These are phyloP conservation scores for Sporobolus alterniflorus DNA, from an alignment of 202 grass and related monocot species.

Conservation along the genomic window DNA sequence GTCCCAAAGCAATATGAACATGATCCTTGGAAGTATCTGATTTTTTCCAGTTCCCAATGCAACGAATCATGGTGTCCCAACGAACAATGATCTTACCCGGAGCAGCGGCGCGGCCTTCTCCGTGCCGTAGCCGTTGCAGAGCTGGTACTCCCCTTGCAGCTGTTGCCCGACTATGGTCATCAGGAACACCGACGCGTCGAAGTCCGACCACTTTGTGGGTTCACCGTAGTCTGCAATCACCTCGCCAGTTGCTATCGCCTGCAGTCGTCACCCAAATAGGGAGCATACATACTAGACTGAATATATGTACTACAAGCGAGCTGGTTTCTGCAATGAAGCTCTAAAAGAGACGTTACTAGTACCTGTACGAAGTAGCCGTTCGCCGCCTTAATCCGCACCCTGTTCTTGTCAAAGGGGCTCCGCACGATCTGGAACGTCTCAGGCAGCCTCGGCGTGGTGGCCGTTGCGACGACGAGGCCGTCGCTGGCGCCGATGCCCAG, in stretches of 20 bases:
- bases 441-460: conserved; percentile 24
- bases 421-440: conserved; percentile 76
- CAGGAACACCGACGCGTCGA: conserved; percentile 74
- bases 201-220: conserved; percentile 64
- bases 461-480: conserved; percentile 44
- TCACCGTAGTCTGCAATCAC: conserved; percentile 59
- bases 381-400: conserved; percentile 66
- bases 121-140: conserved; percentile 81
- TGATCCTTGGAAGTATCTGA: background rate
- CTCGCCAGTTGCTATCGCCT: conserved; percentile 51
- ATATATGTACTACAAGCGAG: too few species aligned
- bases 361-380: conserved; percentile 68
- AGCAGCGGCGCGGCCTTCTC: conserved; percentile 51
- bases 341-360: too few species aligned
- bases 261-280: too few species aligned
- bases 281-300: too few species aligned
- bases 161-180: conserved; percentile 21
- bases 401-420: conserved; percentile 32
- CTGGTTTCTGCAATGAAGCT: too few species aligned
- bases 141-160: conserved; percentile 76
- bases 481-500: conserved; percentile 52
- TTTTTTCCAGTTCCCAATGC: too few species aligned
- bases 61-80: too few species aligned
- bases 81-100: conserved; percentile 40
- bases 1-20: background rate